Evolutionary conservation across 2,329 filamentous ascomycete species (phyloP).

Genomic region (Colletotrichum noveboracense): DNA sequence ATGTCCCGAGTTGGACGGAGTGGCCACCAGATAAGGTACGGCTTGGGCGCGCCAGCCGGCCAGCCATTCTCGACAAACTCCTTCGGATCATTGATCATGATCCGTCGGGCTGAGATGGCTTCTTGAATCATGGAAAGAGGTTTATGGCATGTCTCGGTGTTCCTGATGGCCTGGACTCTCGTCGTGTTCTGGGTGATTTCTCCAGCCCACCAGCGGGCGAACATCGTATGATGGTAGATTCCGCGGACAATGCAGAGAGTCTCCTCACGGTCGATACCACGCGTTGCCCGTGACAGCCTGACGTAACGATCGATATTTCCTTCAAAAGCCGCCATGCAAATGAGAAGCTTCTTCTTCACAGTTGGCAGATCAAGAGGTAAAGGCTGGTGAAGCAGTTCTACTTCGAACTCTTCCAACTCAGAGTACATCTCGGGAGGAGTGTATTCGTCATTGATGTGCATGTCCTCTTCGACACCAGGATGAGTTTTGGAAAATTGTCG

Average conservation of each 20-base stretch:
- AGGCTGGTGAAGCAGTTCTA: conserved; percentile 31
- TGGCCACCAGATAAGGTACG: background rate
- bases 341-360: conserved; percentile 40
- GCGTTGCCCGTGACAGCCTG: conserved; percentile 34
- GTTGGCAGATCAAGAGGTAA: conserved; percentile 40
- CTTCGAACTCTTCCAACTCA: conserved; percentile 25
- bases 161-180: background rate
- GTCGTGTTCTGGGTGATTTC: background rate
- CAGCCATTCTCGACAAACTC: background rate
- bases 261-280: conserved; percentile 26
- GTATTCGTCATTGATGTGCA: background rate
- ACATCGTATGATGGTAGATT: conserved; percentile 40
- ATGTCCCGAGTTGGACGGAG: background rate
- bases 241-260: conserved; percentile 32
- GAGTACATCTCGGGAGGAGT: background rate
- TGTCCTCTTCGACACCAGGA: background rate
- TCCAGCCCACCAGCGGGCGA: conserved; percentile 35
- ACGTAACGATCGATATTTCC: conserved; percentile 44
- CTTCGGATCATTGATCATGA: background rate
- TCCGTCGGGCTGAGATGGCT: background rate
- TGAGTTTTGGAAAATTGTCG: background rate
- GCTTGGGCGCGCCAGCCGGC: background rate
- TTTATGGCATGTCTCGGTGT: background rate
- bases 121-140: background rate
- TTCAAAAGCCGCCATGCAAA: conserved; percentile 39